A percentile compares a stretch with the other conserved stretches of the same genome.
These are phyloP conservation scores for Pseudonitzschia multiseries DNA, from an alignment of 108 stramenopile species.

Conservation along the genomic window DNA sequence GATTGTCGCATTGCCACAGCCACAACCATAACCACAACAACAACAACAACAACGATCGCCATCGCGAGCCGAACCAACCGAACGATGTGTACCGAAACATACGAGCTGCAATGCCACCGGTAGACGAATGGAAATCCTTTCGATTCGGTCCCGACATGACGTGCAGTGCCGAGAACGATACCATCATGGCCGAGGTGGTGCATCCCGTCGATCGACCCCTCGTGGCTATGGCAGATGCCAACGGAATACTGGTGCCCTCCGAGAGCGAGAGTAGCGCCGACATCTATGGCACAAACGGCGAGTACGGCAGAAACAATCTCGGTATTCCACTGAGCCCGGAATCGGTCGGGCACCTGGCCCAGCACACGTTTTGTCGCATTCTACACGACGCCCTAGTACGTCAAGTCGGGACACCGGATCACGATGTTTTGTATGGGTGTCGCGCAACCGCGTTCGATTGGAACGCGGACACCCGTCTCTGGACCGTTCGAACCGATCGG, in stretches of 20 bases:
- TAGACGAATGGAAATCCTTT: constrained; percentile 71
- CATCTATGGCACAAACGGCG: neutral
- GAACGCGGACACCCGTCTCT: constrained; percentile 11
- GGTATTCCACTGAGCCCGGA: constrained; percentile 36
- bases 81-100: constrained; percentile 41
- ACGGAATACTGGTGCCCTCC: constrained; percentile 43
- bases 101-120: constrained; percentile 53
- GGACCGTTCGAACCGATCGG: constrained; percentile 40
- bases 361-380: constrained; percentile 54
- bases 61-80: neutral
- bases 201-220: constrained; percentile 69
- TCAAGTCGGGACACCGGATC: neutral
- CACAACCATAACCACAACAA: too few species aligned
- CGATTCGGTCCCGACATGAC: constrained; percentile 66
- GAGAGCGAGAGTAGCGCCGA: neutral
- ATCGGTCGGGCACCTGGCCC: constrained; percentile 59
- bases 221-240: constrained; percentile 46
- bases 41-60: neutral
- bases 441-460: constrained; percentile 5
- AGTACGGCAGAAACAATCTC: neutral
- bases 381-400: constrained; percentile 36
- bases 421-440: neutral
- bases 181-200: constrained; percentile 61
- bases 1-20: constrained; percentile 33
- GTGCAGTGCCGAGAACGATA: constrained; percentile 2